phyloP scores from a whole-genome alignment of 2,329 filamentous ascomycete genomes.

The Pseudopyrenochaeta lycopersici region DNA sequence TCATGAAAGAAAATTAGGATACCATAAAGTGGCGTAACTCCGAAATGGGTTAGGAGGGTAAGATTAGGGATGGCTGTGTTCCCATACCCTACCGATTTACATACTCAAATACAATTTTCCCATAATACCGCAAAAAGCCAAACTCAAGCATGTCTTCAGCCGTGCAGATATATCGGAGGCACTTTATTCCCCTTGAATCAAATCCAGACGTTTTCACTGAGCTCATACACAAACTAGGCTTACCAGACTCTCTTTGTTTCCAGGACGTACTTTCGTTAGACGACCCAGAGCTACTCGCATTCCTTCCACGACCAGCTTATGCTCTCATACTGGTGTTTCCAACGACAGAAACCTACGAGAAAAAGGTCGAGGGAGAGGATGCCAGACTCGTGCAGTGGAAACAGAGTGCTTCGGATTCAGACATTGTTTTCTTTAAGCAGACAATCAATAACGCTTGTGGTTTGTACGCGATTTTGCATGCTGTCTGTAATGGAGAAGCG shows the following conservation, averaged over 20 bases:
- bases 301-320: constrained; percentile 83
- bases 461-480: constrained; percentile 86
- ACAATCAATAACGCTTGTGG: constrained; percentile 95
- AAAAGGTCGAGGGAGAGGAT: constrained; percentile 77
- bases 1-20: too few species aligned
- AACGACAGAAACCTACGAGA: constrained; percentile 79
- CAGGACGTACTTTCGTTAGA: constrained; percentile 90
- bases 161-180: constrained; percentile 25
- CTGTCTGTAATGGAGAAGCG: constrained; percentile 78
- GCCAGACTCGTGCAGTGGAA: constrained; percentile 66
- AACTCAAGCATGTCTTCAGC: not conserved
- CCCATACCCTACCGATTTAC: too few species aligned
- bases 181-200: constrained; percentile 60
- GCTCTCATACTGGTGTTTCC: constrained; percentile 94
- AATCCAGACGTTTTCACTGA: constrained; percentile 90
- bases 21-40: too few species aligned
- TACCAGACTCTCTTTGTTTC: constrained; percentile 74
- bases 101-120: too few species aligned
- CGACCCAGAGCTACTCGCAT: constrained; percentile 79
- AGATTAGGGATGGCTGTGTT: too few species aligned
- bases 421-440: constrained; percentile 89
- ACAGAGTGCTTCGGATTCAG: constrained; percentile 70
- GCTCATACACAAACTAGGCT: constrained; percentile 83
- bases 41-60: too few species aligned
- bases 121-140: not conserved